These are phyloP conservation scores for Cicer bijugum DNA, from an alignment of 306 rosid genomes.

Conservation along the genomic window DNA sequence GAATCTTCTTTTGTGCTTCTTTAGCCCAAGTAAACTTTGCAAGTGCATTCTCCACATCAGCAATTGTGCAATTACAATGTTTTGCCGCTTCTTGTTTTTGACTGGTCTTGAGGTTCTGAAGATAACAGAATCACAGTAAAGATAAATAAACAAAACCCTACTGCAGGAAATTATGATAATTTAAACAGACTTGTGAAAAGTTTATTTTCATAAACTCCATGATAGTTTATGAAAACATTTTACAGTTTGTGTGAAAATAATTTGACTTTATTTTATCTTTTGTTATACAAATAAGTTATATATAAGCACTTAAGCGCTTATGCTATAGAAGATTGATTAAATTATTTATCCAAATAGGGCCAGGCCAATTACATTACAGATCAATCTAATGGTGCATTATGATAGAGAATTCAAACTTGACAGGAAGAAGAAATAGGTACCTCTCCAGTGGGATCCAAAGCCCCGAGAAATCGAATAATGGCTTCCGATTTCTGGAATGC, in stretches of 20 bases:
- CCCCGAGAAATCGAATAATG: conserved; percentile 70
- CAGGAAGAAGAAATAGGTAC: conserved; percentile 42
- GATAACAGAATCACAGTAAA: conserved; percentile 23
- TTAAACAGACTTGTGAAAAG: too few species aligned
- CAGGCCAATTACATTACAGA: background rate
- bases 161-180: background rate
- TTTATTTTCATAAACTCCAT: too few species aligned
- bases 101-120: conserved; percentile 60
- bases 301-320: too few species aligned
- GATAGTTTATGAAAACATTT: too few species aligned
- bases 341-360: too few species aligned
- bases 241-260: too few species aligned
- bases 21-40: conserved; percentile 90
- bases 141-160: background rate
- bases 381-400: background rate
- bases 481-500: conserved; percentile 78
- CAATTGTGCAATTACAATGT: conserved; percentile 70
- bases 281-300: too few species aligned
- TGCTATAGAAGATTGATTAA: too few species aligned
- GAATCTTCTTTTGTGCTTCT: conserved; percentile 83
- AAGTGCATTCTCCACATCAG: conserved; percentile 89
- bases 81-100: conserved; percentile 88
- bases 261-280: too few species aligned
- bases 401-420: background rate
- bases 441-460: conserved; percentile 78